A percentile compares a stretch with the other conserved stretches of the same genome.
Evolutionary conservation across 1,284 basidiomycete species (phyloP).

Genomic region (Malassezia equina): DNA sequence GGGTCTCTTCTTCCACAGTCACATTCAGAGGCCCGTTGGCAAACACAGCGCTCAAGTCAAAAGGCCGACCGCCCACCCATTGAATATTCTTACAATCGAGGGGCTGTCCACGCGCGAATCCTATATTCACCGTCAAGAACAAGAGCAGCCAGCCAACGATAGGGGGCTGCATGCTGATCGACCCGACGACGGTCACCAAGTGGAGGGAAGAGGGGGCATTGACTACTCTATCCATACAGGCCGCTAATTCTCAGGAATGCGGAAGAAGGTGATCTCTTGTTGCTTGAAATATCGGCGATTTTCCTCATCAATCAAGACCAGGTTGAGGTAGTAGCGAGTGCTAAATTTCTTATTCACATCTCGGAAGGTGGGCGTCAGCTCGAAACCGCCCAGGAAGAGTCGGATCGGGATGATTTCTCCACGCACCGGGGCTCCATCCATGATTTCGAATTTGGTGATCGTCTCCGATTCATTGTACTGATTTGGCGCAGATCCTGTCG

Average conservation of each 20-base stretch:
- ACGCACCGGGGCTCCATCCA: constrained; percentile 61
- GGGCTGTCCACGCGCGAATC: background rate
- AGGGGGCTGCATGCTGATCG: background rate
- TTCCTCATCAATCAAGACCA: constrained; percentile 95
- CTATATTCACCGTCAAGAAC: background rate
- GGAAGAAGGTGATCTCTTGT: constrained; percentile 46
- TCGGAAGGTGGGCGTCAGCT: constrained; percentile 93
- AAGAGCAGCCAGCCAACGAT: background rate
- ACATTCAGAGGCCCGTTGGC: background rate
- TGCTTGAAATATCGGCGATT: constrained; percentile 84
- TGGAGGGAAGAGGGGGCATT: background rate
- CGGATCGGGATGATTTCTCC: constrained; percentile 98
- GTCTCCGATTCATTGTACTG: constrained; percentile 99
- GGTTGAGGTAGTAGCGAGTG: constrained; percentile 79
- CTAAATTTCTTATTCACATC: constrained; percentile 99
- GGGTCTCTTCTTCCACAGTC: background rate
- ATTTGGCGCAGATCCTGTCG: constrained; percentile 75
- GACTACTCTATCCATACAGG: background rate
- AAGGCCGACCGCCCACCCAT: background rate
- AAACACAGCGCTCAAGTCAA: background rate
- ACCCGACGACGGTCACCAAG: background rate
- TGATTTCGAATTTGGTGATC: constrained; percentile 98
- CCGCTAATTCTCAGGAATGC: constrained; percentile 19
- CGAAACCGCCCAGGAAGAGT: constrained; percentile 93
- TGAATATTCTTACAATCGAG: background rate